Base-by-base conservation (phyloP, 2,329 filamentous ascomycete genomes). In the Colletotrichum zoysiae region DNA sequence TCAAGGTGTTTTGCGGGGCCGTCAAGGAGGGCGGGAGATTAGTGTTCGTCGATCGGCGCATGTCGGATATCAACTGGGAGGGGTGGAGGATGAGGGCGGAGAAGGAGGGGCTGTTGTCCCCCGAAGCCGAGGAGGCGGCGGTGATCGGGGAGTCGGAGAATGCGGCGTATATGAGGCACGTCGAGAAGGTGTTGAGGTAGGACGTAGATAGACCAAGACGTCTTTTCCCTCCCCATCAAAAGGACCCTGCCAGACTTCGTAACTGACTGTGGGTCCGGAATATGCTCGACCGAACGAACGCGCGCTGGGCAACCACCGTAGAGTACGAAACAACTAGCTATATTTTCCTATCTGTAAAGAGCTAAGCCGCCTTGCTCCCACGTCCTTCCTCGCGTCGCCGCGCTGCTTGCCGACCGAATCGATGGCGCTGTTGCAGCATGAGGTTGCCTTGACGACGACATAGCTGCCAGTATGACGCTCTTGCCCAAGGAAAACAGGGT, bases 1-100 rank as follows among this genome's bases (percentile, higher is more conserved):
- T 70, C 59, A 65, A 67, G 56, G 70, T 56, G 58, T 70, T 74
- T 40, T 46, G 58, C 26, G 65, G 66, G 57, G 70, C 70, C 9
- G 35, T 74, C 23, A 56, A 58, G 11, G 60, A 73, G 42, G 65
- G 62, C 20, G 73, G 73, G 6, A 38, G 35, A 33, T 4, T 74
- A 44, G 26, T 74, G 50, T 67, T 74, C 14, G 59, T 73, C 14
- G 73, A 74, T 5, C 56, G 53, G 40, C 60, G 70, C 11, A 48
- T 70, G 2, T 5, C 48, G 2, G 46, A 64, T 16, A 56, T 72
- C 38, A 46, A 63, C 33, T 73, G 71, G 71, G 51, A 64, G 33
- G 26, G 8, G 14, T 71, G 67, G 71, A 56, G 51, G 23, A 53
- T 40, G 30, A 40, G 62, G 59, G 71, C 71, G 18, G 12, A 58